Evolutionary conservation across 805 yeast genomes (phyloP), one percentile per base, ranked within the genome.

Genomic region (Myxozyma lipomycoides): DNA sequence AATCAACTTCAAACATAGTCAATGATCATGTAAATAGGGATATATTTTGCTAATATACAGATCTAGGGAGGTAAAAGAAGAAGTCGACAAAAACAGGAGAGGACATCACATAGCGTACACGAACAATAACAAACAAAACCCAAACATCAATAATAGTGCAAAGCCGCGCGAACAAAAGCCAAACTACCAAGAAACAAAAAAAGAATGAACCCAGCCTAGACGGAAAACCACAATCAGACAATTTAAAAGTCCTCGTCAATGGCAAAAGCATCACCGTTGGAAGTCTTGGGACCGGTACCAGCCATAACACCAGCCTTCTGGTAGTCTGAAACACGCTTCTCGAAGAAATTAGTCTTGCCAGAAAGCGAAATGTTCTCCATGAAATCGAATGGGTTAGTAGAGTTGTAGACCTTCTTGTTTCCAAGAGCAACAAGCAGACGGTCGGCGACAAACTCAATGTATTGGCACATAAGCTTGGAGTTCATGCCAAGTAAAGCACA

Each of bases 261-360:
- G 43, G 84, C 74, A 73, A 91, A 90, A 67, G 75, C 77, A 58
- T 71, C 74, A 43, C 69, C 61, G 55, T 72, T 73, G 56, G 45
- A 24, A 46, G 40, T 42, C 48, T 25, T 37, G 43, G 55, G 69
- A 67, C 55, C 75, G 68, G 62, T 81, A 78, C 78, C 77, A 61
- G 95, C 91, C 93, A 91, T 91, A 66, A 91, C 98, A 77, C 98
- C 98, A 52, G 98, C 98, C 77, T 91, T 93, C 76, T 91, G 98
- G 75, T 91, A 91, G 73, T 91, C 98, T 52, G 95, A 86, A 51
- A 91, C 98, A 75, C 98, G 86, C 82, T 91, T 91, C 78, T 91
- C 98, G 68, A 91, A 91, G 82, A 91, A 91, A 78, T 93, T 91
- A 64, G 98, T 91, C 81, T 91, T 91, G 73, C 98, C 98, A 52